These are phyloP conservation scores for Plantago major DNA, from an alignment of 257 asterid genomes.

Conservation along the genomic window DNA sequence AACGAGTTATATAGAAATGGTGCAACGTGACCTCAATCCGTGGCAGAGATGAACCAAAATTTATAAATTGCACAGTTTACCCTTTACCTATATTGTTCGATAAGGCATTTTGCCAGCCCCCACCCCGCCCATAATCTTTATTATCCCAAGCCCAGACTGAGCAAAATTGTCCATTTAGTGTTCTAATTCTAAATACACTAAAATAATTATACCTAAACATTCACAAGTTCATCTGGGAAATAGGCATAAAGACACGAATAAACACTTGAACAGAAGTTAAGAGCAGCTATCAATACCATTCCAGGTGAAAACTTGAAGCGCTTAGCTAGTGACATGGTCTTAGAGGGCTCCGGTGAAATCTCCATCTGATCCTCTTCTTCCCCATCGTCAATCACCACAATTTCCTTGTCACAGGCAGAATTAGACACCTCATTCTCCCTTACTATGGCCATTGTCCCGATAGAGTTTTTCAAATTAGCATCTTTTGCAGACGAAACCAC, in stretches of 20 bases:
- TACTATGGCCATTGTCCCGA: conserved; percentile 18
- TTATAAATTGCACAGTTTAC: too few relatives aligned
- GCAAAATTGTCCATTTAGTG: background rate
- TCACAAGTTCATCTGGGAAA: conserved; percentile 3
- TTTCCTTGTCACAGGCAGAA: conserved; percentile 23
- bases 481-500: conserved; percentile 10
- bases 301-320: conserved; percentile 96
- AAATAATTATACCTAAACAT: background rate
- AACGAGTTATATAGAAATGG: too few relatives aligned
- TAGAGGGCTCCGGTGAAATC: conserved; percentile 70
- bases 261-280: background rate
- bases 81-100: too few relatives aligned
- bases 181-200: background rate
- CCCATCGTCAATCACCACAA: conserved; percentile 24
- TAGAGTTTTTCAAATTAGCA: conserved; percentile 17
- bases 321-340: conserved; percentile 40
- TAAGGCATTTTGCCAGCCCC: too few relatives aligned
- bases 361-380: conserved; percentile 46
- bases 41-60: too few relatives aligned
- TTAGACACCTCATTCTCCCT: conserved; percentile 26
- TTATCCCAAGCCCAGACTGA: too few relatives aligned
- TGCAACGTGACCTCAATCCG: too few relatives aligned
- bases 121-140: too few relatives aligned
- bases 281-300: conserved; percentile 50
- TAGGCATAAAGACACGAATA: background rate